Evolutionary conservation across 305 asterid genomes (phyloP), one percentile per base, ranked within the genome.

Genomic region (Fraxinus ornus): DNA sequence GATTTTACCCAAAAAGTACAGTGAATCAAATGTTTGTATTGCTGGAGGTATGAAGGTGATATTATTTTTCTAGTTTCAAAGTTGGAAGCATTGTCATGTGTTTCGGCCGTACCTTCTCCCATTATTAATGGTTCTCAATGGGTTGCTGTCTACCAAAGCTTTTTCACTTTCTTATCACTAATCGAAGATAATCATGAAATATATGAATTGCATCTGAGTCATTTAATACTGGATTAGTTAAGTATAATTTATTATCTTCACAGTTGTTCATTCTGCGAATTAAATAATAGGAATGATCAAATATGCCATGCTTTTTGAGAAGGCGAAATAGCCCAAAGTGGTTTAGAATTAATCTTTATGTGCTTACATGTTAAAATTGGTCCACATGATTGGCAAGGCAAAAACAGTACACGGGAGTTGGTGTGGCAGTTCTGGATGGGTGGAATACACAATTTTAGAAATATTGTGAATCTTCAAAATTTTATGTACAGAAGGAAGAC

Each of bases 41-140:
- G 95, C 98, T 88, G 98, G 98, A 94, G 99, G 99, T 97, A 93
- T 87, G 92, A 87, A 84, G 81, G 87, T 83, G 86, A 83, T 89
- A 80, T 87, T 84, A 73, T 75, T 62, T 70, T 84, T 86, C 82
- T 86, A 75, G 87, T 81, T 86, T 80, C 36, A 39, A 80, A 79
- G 55, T 68, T 81, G 76, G 80, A 74, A 66, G 47, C 82, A 72
- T 24, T n/a, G 7, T 70, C 24, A 76, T 57, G 41, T 55, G 55
- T 77, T 79, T 81, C 73, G 76, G 79, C 83, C 55, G 5, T 60
- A 82, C 76, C 76, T 75, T 28, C 60, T 76, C 79, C 76, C 84
- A 79, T 52, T 17, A 71, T 64, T 32, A 28, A 36, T 72, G 75
- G 37, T 71, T 33, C 37, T 64, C 71, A 37, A 75, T 72, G 55